Conservation (phyloP, 176 grass and related monocot species). For the Calamus simplicifolius region DNA sequence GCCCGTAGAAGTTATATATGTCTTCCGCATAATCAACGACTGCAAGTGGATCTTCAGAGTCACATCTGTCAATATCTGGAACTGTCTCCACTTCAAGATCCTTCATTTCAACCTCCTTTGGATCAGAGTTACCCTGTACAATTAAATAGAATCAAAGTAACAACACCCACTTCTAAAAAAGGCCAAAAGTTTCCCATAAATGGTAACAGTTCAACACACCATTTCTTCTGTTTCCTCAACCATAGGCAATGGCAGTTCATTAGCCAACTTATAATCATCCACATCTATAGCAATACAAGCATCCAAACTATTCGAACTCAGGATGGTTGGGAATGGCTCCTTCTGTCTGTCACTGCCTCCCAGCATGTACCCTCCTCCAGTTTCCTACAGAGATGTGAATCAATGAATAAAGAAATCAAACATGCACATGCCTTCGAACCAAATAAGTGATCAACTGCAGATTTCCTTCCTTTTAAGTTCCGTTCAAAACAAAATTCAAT, state of each 20-base stretch:
- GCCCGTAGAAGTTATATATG: constrained; percentile 56
- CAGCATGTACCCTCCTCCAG: neutral
- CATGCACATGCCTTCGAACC: no score
- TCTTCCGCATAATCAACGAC: constrained; percentile 66
- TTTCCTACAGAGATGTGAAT: neutral
- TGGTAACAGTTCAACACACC: constrained; percentile 19
- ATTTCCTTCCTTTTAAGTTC: no score
- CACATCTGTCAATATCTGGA: constrained; percentile 57
- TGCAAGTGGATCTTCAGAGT: constrained; percentile 52
- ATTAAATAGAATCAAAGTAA: constrained; percentile 5
- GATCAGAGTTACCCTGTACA: constrained; percentile 30
- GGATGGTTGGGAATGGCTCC: neutral
- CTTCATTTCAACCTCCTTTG: constrained; percentile 41
- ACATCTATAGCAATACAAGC: constrained; percentile 2
- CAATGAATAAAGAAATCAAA: neutral
- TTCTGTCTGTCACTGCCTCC: constrained; percentile 9
- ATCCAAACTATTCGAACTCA: neutral
- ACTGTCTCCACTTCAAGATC: constrained; percentile 24
- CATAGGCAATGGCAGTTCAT: constrained; percentile 15
- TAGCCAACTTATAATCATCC: constrained; percentile 1
- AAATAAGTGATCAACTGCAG: no score
- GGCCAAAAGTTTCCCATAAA: neutral
- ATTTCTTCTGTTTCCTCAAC: constrained; percentile 30
- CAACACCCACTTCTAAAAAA: neutral
- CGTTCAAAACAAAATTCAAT: no score